Evolutionary conservation across 2,329 filamentous ascomycete species (phyloP).

Genomic region (Pseudogymnoascus sp.): DNA sequence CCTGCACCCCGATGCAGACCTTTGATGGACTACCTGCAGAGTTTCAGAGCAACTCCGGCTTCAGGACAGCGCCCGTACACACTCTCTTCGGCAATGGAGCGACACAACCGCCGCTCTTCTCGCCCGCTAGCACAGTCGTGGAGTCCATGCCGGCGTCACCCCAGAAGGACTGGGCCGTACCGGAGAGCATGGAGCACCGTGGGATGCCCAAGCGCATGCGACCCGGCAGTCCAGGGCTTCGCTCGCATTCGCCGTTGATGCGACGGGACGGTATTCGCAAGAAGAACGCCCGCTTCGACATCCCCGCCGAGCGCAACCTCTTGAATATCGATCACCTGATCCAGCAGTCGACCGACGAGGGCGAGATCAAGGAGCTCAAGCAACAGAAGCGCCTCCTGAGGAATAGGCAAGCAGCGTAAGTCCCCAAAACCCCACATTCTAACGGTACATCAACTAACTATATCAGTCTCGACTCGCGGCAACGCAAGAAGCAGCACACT

Average conservation of each 20-base stretch:
- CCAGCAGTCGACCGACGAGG: constrained; percentile 76
- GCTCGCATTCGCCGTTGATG: constrained; percentile 66
- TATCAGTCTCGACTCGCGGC: constrained; percentile 80
- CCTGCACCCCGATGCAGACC: constrained; percentile 66
- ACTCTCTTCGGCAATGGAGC: constrained; percentile 49
- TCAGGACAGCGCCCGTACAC: constrained; percentile 45
- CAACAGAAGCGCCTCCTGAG: constrained; percentile 91
- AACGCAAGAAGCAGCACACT: constrained; percentile 97
- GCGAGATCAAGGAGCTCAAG: constrained; percentile 96
- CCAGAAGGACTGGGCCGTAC: constrained; percentile 51
- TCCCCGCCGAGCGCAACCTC: constrained; percentile 86
- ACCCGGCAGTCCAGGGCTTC: constrained; percentile 58
- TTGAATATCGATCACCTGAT: constrained; percentile 94
- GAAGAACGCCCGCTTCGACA: constrained; percentile 98
- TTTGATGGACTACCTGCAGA: constrained; percentile 57
- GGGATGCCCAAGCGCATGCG: constrained; percentile 53
- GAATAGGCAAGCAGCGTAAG: constrained; percentile 95
- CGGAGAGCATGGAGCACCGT: constrained; percentile 41
- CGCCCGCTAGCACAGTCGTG: constrained; percentile 39
- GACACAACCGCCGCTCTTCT: constrained; percentile 48
- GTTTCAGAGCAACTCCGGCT: constrained; percentile 47
- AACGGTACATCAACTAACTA: constrained; percentile 20
- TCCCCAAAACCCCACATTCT: constrained; percentile 27
- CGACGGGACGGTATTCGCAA: constrained; percentile 66
- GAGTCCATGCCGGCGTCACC: constrained; percentile 48